phyloP scores from a whole-genome alignment of 768 basidiomycete species.

The Russula dissimulans region DNA sequence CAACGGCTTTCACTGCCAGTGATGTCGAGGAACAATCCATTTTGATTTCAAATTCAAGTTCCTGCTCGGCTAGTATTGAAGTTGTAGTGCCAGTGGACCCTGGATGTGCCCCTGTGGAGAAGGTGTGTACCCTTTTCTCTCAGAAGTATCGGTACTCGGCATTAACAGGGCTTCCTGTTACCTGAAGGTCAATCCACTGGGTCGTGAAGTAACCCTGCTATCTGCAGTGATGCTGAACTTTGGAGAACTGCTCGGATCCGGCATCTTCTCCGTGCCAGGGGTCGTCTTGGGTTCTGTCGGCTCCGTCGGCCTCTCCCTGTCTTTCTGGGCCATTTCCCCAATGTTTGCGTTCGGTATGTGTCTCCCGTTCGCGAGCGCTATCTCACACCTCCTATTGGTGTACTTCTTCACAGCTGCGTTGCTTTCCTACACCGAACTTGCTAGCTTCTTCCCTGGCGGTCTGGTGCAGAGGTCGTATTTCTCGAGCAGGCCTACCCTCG shows the following conservation, averaged over 20 bases:
- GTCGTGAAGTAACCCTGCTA: slow-evolving; percentile 20
- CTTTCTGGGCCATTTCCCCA: slow-evolving; percentile 25
- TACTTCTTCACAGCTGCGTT: slow-evolving; percentile 2
- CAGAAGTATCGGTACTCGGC: background rate
- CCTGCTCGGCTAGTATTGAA: background rate
- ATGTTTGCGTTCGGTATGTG: slow-evolving; percentile 20
- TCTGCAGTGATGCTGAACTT: slow-evolving; percentile 21
- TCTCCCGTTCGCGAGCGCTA: background rate
- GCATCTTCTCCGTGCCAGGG: slow-evolving; percentile 26
- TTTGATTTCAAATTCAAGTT: background rate
- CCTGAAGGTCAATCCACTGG: slow-evolving; percentile 20
- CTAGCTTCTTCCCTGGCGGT: slow-evolving; percentile 41
- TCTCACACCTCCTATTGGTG: background rate
- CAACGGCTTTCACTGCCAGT: too few relatives aligned
- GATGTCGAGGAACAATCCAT: slow-evolving; percentile 9
- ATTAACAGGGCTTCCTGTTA: background rate
- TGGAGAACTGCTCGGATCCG: slow-evolving; percentile 22
- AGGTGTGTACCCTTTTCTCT: background rate
- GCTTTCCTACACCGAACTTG: slow-evolving; percentile 33
- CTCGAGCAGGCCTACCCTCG: slow-evolving; percentile 36
- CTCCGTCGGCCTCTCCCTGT: slow-evolving; percentile 24
- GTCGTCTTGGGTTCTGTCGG: slow-evolving; percentile 24
- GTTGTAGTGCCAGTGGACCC: background rate
- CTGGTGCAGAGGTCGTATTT: slow-evolving; percentile 42
- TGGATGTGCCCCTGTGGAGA: slow-evolving; percentile 15